A percentile compares a stretch with the other conserved stretches of the same genome.
phyloP scores from a whole-genome alignment of 169 alveolate genomes.

The Plasmodium berghei region DNA sequence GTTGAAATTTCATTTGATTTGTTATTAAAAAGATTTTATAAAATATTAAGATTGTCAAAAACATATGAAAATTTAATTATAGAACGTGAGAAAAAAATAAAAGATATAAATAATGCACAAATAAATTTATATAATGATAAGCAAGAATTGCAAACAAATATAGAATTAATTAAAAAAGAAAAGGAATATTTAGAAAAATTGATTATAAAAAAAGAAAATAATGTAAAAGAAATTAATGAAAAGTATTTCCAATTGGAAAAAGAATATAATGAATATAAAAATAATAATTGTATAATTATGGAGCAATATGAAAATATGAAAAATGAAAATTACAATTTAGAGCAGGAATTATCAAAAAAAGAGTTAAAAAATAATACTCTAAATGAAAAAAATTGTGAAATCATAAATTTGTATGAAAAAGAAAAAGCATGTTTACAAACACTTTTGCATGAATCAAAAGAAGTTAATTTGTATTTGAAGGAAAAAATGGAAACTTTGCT shows the following conservation, averaged over 20 bases:
- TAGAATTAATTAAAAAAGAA: conserved; percentile 10
- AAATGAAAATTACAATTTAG: conserved; percentile 23
- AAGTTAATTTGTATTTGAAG: conserved; percentile 20
- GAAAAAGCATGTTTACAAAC: conserved; percentile 44
- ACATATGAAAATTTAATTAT: conserved; percentile 2
- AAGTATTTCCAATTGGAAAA: conserved; percentile 13
- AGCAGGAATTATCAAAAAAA: conserved; percentile 24
- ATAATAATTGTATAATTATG: not conserved
- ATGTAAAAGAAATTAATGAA: conserved; percentile 9
- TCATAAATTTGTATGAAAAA: conserved; percentile 30
- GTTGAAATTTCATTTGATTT: conserved; percentile 48
- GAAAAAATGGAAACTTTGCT: conserved; percentile 26
- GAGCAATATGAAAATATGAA: conserved; percentile 29
- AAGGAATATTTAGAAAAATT: conserved; percentile 16
- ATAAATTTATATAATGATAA: not conserved
- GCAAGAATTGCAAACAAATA: conserved; percentile 12
- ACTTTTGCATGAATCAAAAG: conserved; percentile 49
- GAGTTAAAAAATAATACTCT: conserved; percentile 5
- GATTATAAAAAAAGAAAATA: conserved; percentile 14
- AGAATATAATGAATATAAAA: conserved; percentile 19
- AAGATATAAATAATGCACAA: conserved; percentile 16
- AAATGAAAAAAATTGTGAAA: conserved; percentile 36
- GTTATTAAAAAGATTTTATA: conserved; percentile 13
- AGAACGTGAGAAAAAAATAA: conserved; percentile 10
- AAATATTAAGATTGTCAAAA: conserved; percentile 25